phyloP scores from a whole-genome alignment of 305 asterid species.

The Ajuga reptans region DNA sequence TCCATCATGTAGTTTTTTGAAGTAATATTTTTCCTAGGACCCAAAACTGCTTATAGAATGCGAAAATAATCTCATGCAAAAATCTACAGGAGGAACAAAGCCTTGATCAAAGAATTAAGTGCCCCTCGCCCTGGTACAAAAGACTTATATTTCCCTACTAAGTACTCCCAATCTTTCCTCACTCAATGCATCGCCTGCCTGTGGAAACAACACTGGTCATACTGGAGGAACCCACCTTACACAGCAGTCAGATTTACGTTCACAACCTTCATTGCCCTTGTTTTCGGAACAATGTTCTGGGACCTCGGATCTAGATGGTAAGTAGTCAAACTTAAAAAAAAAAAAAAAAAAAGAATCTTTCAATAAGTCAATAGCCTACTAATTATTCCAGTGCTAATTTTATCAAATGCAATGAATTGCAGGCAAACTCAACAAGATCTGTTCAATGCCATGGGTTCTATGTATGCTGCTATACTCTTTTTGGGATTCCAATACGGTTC shows the following conservation, averaged over 20 bases:
- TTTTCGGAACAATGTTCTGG: slow-evolving; percentile 52
- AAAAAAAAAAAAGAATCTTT: no score
- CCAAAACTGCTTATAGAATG: neutral
- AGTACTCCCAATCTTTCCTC: slow-evolving; percentile 42
- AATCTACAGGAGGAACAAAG: slow-evolving; percentile 43
- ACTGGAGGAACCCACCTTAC: slow-evolving; percentile 53
- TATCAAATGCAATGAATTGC: neutral
- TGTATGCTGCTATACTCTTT: slow-evolving; percentile 42
- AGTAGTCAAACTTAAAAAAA: neutral
- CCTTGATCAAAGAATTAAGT: slow-evolving; percentile 38
- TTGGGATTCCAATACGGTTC: slow-evolving; percentile 50
- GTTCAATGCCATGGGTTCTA: slow-evolving; percentile 47
- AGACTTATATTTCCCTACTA: slow-evolving; percentile 34
- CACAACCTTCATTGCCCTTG: slow-evolving; percentile 43
- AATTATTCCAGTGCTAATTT: neutral
- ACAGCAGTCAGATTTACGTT: slow-evolving; percentile 49
- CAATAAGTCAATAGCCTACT: neutral
- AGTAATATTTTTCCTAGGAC: neutral
- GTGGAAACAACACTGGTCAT: slow-evolving; percentile 61
- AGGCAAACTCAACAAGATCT: slow-evolving; percentile 41
- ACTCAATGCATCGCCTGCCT: slow-evolving; percentile 49
- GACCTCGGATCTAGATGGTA: slow-evolving; percentile 52
- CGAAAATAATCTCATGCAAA: neutral
- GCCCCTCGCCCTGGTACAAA: slow-evolving; percentile 40
- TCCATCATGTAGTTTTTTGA: neutral